phyloP scores from a whole-genome alignment of 345 rosid genomes.

The Stellera chamaejasme region DNA sequence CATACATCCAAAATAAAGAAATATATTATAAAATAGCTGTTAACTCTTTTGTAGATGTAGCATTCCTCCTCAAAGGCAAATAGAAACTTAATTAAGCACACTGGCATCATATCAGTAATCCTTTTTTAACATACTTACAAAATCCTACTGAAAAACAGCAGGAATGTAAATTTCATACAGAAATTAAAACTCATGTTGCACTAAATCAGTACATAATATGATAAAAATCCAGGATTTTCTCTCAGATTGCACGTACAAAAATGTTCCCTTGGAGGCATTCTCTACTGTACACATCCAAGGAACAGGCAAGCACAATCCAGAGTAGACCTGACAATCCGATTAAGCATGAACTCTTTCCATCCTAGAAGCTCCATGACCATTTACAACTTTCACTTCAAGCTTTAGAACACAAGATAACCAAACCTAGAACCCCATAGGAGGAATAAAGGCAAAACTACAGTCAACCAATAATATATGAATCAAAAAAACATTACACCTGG shows the following conservation, averaged over 20 bases:
- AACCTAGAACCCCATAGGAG: constrained; percentile 14
- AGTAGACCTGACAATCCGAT: constrained; percentile 21
- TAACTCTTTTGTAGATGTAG: no score
- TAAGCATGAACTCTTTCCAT: constrained; percentile 16
- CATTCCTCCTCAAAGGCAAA: no score
- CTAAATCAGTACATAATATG: background rate
- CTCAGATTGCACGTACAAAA: constrained; percentile 6
- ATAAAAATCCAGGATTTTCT: background rate
- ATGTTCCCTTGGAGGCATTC: constrained; percentile 7
- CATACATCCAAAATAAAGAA: no score
- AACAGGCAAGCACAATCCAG: constrained; percentile 6
- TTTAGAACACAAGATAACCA: constrained; percentile 16
- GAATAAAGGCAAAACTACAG: constrained; percentile 28
- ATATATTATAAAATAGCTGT: no score
- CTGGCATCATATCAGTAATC: background rate
- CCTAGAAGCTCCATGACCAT: constrained; percentile 14
- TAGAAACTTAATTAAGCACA: no score
- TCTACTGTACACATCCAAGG: constrained; percentile 10
- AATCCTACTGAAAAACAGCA: constrained; percentile 1
- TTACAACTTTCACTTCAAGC: constrained; percentile 15
- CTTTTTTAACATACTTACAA: background rate
- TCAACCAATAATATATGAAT: constrained; percentile 23
- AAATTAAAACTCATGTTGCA: background rate
- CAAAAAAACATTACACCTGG: constrained; percentile 33
- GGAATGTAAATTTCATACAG: background rate